A percentile compares a stretch with the other conserved stretches of the same genome.
These are phyloP conservation scores for Pulveroboletus sp. DNA, from an alignment of 768 basidiomycete species.

Conservation along the genomic window DNA sequence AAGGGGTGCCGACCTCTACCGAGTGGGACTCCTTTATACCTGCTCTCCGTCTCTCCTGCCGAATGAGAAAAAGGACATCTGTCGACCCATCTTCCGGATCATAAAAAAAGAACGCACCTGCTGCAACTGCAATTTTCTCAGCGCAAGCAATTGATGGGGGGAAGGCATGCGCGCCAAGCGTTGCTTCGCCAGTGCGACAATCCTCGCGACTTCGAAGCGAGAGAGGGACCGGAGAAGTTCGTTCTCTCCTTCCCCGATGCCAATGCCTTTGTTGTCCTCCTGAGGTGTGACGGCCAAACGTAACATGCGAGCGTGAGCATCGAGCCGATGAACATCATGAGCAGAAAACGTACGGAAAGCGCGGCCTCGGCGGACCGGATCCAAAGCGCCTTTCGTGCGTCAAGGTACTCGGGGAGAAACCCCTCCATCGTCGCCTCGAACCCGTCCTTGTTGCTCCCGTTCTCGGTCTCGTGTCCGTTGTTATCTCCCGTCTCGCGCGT, in stretches of 20 bases:
- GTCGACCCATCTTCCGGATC: neutral
- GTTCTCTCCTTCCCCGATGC: conserved; percentile 9
- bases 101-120: conserved; percentile 23
- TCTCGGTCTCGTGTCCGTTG: neutral
- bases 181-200: conserved; percentile 25
- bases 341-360: conserved; percentile 15
- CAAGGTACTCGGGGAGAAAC: conserved; percentile 34
- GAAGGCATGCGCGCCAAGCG: conserved; percentile 14
- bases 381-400: conserved; percentile 27
- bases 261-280: conserved; percentile 9
- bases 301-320: neutral
- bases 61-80: too few species aligned
- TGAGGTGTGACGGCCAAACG: neutral
- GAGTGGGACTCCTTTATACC: conserved; percentile 4
- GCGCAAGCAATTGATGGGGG: conserved; percentile 32
- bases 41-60: conserved; percentile 20
- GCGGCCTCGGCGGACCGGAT: conserved; percentile 11
- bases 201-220: conserved; percentile 38
- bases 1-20: neutral
- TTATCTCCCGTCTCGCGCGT: neutral
- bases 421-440: conserved; percentile 35
- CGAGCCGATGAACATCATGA: neutral
- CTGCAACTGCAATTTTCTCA: conserved; percentile 46
- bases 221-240: conserved; percentile 39
- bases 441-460: conserved; percentile 11